Evolutionary conservation across 495 filamentous ascomycete species (phyloP).

Genomic region (Baudoinia panamericana): DNA sequence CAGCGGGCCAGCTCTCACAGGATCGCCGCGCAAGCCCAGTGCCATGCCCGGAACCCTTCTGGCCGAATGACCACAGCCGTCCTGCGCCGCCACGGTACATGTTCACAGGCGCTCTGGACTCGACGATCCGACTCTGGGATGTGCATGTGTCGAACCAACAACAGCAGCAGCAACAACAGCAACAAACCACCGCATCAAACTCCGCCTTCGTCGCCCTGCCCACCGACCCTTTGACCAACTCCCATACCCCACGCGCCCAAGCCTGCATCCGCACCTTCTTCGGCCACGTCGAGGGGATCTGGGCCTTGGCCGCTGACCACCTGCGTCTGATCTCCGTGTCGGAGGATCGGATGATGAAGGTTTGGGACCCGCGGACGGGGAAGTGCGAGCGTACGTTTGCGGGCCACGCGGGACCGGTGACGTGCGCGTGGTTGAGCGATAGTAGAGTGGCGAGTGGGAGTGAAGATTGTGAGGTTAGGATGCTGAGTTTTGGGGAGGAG

Average conservation of each 20-base stretch:
- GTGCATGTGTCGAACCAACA: conserved; percentile 64
- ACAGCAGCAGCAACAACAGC: conserved; percentile 21
- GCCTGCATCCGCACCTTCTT: conserved; percentile 81
- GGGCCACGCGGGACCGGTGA: conserved; percentile 81
- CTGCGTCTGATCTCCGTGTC: conserved; percentile 78
- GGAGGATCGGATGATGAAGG: conserved; percentile 89
- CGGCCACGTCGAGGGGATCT: conserved; percentile 90
- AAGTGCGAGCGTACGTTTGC: conserved; percentile 84
- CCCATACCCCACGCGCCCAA: conserved; percentile 41
- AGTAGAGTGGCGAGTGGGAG: conserved; percentile 75
- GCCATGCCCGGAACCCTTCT: conserved; percentile 30
- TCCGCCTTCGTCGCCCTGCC: conserved; percentile 9
- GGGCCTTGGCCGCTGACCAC: conserved; percentile 85
- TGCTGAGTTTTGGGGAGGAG: conserved; percentile 39
- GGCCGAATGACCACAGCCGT: conserved; percentile 39
- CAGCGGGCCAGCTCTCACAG: conserved; percentile 5
- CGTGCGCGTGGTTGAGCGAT: conserved; percentile 81
- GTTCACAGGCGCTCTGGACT: conserved; percentile 79
- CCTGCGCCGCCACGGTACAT: conserved; percentile 75
- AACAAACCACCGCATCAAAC: background rate
- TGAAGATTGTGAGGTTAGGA: conserved; percentile 79
- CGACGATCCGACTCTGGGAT: conserved; percentile 89
- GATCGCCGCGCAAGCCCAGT: background rate
- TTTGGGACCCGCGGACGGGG: conserved; percentile 87
- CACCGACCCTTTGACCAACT: conserved; percentile 19